phyloP scores from a whole-genome alignment of 2,329 filamentous ascomycete genomes.

The Podosphaera leucotricha region DNA sequence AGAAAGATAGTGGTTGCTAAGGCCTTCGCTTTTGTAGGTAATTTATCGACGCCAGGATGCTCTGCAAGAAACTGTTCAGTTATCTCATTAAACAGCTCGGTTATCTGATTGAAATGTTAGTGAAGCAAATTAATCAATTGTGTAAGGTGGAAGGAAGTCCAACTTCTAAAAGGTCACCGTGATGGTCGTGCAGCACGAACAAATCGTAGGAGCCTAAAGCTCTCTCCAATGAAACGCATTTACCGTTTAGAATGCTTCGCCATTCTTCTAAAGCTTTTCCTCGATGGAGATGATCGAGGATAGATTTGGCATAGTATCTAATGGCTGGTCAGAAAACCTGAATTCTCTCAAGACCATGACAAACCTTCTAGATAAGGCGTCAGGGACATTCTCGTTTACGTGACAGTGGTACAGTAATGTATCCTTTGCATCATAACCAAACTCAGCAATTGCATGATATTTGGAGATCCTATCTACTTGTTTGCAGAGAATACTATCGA shows the following conservation, averaged over 20 bases:
- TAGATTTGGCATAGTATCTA: conserved; percentile 52
- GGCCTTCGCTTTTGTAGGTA: conserved; percentile 44
- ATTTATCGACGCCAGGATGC: conserved; percentile 26
- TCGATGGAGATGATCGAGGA: conserved; percentile 61
- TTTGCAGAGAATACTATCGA: conserved; percentile 47
- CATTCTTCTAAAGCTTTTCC: conserved; percentile 58
- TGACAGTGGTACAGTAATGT: conserved; percentile 44
- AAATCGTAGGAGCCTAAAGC: conserved; percentile 70
- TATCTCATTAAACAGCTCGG: conserved; percentile 38
- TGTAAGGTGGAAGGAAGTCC: neutral
- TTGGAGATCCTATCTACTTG: conserved; percentile 46
- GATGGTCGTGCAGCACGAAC: conserved; percentile 54
- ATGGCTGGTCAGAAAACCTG: conserved; percentile 2
- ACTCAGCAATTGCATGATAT: conserved; percentile 43
- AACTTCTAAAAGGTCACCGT: conserved; percentile 51
- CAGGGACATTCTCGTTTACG: conserved; percentile 31
- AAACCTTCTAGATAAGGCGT: conserved; percentile 53
- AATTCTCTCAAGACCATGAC: conserved; percentile 1
- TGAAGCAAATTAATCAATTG: neutral
- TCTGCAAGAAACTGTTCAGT: conserved; percentile 29
- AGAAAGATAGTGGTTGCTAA: conserved; percentile 46
- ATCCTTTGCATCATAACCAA: conserved; percentile 79
- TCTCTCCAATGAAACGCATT: conserved; percentile 39
- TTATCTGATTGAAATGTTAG: conserved; percentile 24
- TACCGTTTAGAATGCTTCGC: conserved; percentile 20